Evolutionary conservation across 768 basidiomycete species (phyloP).

Genomic region (Tylopilus sp.): DNA sequence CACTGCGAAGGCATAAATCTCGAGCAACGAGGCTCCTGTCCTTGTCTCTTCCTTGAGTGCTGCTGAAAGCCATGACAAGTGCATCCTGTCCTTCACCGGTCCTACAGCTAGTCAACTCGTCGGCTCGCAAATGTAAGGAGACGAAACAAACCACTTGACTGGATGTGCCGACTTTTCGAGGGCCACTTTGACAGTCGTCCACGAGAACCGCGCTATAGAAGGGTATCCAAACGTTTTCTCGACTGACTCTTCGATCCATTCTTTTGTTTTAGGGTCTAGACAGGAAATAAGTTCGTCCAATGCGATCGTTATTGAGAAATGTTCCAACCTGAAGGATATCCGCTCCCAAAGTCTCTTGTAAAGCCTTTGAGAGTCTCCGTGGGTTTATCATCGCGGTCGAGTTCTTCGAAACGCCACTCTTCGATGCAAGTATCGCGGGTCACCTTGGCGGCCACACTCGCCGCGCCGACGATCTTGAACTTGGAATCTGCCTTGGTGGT

Average conservation of each 20-base stretch:
- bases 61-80: slow-evolving; percentile 71
- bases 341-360: slow-evolving; percentile 59
- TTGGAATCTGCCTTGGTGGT: slow-evolving; percentile 91
- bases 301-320: neutral
- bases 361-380: slow-evolving; percentile 23
- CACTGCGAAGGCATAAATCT: slow-evolving; percentile 70
- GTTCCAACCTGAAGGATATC: slow-evolving; percentile 80
- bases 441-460: slow-evolving; percentile 97
- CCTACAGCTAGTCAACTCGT: slow-evolving; percentile 42
- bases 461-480: slow-evolving; percentile 96
- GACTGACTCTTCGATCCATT: slow-evolving; percentile 72
- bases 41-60: slow-evolving; percentile 67
- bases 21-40: slow-evolving; percentile 67
- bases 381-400: slow-evolving; percentile 19
- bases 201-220: slow-evolving; percentile 86
- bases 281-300: neutral
- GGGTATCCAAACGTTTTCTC: slow-evolving; percentile 94
- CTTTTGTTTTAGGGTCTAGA: slow-evolving; percentile 87
- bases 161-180: slow-evolving; percentile 77
- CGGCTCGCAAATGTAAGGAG: neutral
- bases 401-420: slow-evolving; percentile 79
- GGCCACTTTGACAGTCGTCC: slow-evolving; percentile 87
- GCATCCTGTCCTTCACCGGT: slow-evolving; percentile 80
- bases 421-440: slow-evolving; percentile 90
- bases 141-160: slow-evolving; percentile 67